Evolutionary conservation across 192 early-diverging fungal genomes (phyloP).

Genomic region (Entophlyctis luteolus): DNA sequence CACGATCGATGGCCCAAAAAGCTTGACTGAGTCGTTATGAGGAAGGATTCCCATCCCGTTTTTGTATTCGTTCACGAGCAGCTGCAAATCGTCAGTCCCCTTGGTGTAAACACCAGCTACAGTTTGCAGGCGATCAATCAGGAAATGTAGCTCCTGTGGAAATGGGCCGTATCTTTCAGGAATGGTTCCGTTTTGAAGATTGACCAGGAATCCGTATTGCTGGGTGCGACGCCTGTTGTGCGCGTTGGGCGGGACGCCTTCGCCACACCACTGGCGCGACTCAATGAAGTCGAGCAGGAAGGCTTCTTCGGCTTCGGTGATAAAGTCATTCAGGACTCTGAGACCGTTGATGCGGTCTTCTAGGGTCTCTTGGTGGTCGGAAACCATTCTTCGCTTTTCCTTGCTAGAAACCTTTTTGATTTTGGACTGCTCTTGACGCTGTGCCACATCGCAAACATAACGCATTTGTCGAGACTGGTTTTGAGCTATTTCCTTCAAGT

Average conservation of each 20-base stretch:
- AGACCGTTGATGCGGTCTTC: no score
- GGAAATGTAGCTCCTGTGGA: not conserved
- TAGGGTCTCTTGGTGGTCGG: no score
- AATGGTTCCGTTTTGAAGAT: not conserved
- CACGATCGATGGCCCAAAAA: not conserved
- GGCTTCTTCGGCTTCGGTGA: not conserved
- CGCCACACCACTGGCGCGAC: not conserved
- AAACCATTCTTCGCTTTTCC: no score
- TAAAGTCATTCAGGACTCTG: not conserved
- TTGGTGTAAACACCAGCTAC: not conserved
- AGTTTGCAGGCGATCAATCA: not conserved
- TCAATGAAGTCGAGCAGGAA: not conserved
- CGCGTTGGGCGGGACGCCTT: not conserved
- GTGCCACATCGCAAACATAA: no score
- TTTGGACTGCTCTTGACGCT: no score
- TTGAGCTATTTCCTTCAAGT: no score
- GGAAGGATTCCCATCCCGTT: not conserved
- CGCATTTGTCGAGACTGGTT: no score
- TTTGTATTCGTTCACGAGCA: not conserved
- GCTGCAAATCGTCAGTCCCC: not conserved
- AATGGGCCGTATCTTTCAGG: not conserved
- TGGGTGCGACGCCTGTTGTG: not conserved
- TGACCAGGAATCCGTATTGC: not conserved
- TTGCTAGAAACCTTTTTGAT: no score
- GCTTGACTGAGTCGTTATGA: not conserved